Base-by-base conservation (phyloP, 2,329 filamentous ascomycete species). In the Fusarium sarcochroum region DNA sequence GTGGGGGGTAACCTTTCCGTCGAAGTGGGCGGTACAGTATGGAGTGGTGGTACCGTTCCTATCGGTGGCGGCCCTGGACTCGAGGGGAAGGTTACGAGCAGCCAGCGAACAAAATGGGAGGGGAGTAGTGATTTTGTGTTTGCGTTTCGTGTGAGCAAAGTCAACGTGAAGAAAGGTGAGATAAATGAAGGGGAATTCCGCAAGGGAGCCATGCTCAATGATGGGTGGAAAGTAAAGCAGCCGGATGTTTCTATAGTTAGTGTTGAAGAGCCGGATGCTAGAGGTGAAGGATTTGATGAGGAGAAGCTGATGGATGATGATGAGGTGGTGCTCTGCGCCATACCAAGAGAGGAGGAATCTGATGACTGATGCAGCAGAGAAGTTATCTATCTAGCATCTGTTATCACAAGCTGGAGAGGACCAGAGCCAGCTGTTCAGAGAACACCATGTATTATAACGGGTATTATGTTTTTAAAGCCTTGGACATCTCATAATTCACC, bases 71-170 rank as follows among this genome's bases (percentile, higher is more conserved):
- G 44, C 2, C 55, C 51, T 1, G 54, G 62, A 2, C 18, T 63
- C 1, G 40, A 34, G 8, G 13, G 14, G 0, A 34, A 30, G 20
- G 15, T 20, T 4, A 40, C 25, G 0, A 56, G 23, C 6, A 55
- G 21, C 5, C 4, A 13, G 2, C n/a, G 30, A 4, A 62, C 35
- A 4, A 44, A 18, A 5, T 62, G 56, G 61, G 38, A 65, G 53
- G 57, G 46, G 0, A 57, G 55, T 13, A 61, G 27, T 30, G 10
- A 64, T 13, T 65, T 67, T 56, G 51, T 61, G 0, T 67, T 67
- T 50, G 63, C 56, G 6, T 67, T 64, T 21, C 63, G 63, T 2
- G 53, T 53, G 2, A 53, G 49, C 9, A 66, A 63, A 21, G 38
- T 66, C 2, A 6, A 3, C 6, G 57, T 62, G 6, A 23, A 38